phyloP scores from a whole-genome alignment of 352 stramenopile species.

The Blastocystis sp. region DNA sequence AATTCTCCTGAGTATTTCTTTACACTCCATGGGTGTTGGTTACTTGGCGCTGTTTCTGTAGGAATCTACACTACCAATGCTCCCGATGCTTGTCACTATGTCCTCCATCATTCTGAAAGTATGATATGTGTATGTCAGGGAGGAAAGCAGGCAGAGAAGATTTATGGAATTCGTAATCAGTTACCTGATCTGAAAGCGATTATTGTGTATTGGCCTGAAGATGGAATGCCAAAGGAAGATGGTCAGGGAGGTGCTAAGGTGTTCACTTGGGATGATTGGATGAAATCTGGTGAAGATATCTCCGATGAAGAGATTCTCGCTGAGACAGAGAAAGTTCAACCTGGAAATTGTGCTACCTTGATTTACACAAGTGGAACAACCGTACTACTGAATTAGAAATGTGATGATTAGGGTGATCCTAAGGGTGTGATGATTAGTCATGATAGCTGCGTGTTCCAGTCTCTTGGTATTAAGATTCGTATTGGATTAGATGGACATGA shows the following conservation, averaged over 20 bases:
- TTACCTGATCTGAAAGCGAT: conserved; percentile 87
- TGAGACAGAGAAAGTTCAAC: conserved; percentile 56
- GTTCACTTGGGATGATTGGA: conserved; percentile 75
- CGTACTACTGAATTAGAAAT: not conserved
- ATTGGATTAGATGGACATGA: conserved; percentile 71
- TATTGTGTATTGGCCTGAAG: conserved; percentile 78
- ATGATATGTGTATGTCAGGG: conserved; percentile 86
- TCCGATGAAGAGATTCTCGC: conserved; percentile 67
- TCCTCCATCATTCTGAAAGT: conserved; percentile 86
- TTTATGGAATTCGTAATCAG: conserved; percentile 80
- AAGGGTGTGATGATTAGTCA: conserved; percentile 83
- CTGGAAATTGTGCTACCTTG: conserved; percentile 76
- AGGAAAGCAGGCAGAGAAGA: conserved; percentile 89
- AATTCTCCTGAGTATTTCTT: conserved; percentile 88
- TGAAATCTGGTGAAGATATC: conserved; percentile 69
- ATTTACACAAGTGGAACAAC: conserved; percentile 83
- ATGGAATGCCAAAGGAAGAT: conserved; percentile 72
- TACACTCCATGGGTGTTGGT: conserved; percentile 84
- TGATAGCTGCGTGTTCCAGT: conserved; percentile 71
- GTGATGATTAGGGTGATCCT: conserved; percentile 73
- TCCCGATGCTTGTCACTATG: conserved; percentile 84
- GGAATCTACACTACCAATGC: conserved; percentile 94
- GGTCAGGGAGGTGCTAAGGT: conserved; percentile 68
- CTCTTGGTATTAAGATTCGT: conserved; percentile 4
- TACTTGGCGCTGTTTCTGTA: conserved; percentile 83